Evolutionary conservation across 2,329 filamentous ascomycete species (phyloP).

Genomic region (Elsinoe arachidis): DNA sequence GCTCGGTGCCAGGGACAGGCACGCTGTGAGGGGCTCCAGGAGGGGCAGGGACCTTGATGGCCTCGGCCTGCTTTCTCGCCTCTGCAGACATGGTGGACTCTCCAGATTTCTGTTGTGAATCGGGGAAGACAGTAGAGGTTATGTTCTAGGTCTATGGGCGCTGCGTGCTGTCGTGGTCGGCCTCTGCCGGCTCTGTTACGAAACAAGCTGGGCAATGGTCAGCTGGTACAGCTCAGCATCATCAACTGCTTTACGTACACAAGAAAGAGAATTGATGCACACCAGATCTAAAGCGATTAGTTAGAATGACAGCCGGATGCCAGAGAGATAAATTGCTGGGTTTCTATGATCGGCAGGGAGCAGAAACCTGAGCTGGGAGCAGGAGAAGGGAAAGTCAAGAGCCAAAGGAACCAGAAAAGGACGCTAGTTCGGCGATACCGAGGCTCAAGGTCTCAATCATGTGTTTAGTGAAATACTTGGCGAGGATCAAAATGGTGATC

Average conservation of each 20-base stretch:
- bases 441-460: slow-evolving; percentile 7
- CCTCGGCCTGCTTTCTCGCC: background rate
- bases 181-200: background rate
- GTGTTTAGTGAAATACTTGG: slow-evolving; percentile 2
- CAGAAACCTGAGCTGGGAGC: background rate
- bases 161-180: background rate
- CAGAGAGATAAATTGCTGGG: background rate
- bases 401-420: background rate
- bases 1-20: slow-evolving; percentile 64
- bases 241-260: background rate
- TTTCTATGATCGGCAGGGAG: slow-evolving; percentile 7
- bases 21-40: slow-evolving; percentile 71
- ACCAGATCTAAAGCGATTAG: background rate
- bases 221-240: background rate
- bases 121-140: background rate
- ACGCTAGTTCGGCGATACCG: slow-evolving; percentile 12
- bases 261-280: background rate
- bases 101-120: background rate
- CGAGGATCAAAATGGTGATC: background rate
- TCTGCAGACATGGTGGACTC: slow-evolving; percentile 3
- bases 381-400: background rate
- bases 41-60: slow-evolving; percentile 54
- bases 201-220: slow-evolving; percentile 2
- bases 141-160: background rate
- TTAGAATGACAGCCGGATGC: background rate